A percentile compares a stretch with the other conserved stretches of the same genome.
Conservation (phyloP, 2,329 filamentous ascomycete species). For the Mycosphaerella arachidis region DNA sequence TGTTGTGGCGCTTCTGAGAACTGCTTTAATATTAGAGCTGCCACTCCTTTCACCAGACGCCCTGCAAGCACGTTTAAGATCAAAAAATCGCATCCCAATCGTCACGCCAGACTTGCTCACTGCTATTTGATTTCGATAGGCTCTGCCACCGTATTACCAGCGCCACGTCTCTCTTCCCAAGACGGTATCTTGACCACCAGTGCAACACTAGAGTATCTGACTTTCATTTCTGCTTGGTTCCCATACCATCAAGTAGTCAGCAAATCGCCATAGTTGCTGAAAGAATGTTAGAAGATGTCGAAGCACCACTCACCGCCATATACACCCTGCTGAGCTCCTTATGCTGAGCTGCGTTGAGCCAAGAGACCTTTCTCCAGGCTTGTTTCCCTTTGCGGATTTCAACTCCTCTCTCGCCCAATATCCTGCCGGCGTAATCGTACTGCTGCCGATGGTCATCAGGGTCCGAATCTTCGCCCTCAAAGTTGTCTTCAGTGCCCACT, state of each 20-base stretch:
- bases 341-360: neutral
- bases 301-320: neutral
- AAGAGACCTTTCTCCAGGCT: neutral
- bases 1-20: too few relatives aligned
- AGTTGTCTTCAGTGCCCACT: neutral
- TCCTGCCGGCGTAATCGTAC: neutral
- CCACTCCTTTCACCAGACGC: too few relatives aligned
- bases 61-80: neutral
- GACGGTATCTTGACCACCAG: constrained; percentile 15
- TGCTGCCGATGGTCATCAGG: too few relatives aligned
- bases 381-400: neutral
- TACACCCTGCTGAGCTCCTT: neutral
- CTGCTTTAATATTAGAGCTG: too few relatives aligned
- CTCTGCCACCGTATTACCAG: neutral
- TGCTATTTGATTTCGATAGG: neutral
- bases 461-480: neutral
- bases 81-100: neutral
- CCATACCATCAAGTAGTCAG: constrained; percentile 12
- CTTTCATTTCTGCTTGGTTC: constrained; percentile 16
- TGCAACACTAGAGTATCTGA: constrained; percentile 16
- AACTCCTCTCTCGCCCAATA: neutral
- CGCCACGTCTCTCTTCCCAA: constrained; percentile 3
- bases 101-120: neutral
- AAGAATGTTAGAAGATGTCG: neutral
- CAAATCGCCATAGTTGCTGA: neutral